phyloP scores from a whole-genome alignment of 2,329 filamentous ascomycete genomes.

The Aspergillus caelatus region DNA sequence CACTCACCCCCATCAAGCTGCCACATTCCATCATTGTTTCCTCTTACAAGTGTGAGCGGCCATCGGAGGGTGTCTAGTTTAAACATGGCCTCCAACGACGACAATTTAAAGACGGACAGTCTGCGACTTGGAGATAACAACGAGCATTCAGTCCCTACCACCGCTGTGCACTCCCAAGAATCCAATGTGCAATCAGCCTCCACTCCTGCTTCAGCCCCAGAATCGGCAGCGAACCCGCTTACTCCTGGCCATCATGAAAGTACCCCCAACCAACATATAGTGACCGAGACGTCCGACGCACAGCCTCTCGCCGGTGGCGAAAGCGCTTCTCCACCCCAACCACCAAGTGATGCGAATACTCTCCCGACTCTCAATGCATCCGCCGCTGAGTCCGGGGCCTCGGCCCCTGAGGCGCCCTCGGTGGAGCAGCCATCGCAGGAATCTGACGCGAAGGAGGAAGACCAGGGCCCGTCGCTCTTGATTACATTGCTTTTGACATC shows the following conservation, averaged over 20 bases:
- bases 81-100: slow-evolving; percentile 26
- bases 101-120: slow-evolving; percentile 24
- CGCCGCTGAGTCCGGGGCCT: slow-evolving; percentile 26
- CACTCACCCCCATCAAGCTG: background rate
- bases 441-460: slow-evolving; percentile 38
- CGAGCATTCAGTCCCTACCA: slow-evolving; percentile 21
- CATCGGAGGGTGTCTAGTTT: background rate
- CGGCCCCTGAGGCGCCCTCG: slow-evolving; percentile 22
- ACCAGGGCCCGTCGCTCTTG: slow-evolving; percentile 39
- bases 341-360: slow-evolving; percentile 17
- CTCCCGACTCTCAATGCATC: slow-evolving; percentile 17
- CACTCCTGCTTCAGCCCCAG: slow-evolving; percentile 16
- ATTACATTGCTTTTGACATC: slow-evolving; percentile 84
- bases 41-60: background rate
- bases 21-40: background rate
- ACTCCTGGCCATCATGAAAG: slow-evolving; percentile 13
- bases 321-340: slow-evolving; percentile 20
- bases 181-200: slow-evolving; percentile 18
- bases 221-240: slow-evolving; percentile 14
- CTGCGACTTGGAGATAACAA: slow-evolving; percentile 17
- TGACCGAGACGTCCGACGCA: slow-evolving; percentile 16
- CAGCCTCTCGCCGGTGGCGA: slow-evolving; percentile 28
- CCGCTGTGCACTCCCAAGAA: slow-evolving; percentile 24
- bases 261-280: slow-evolving; percentile 12
- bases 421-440: slow-evolving; percentile 26